A percentile compares a stretch with the other conserved stretches of the same genome.
phyloP scores from a whole-genome alignment of 1,284 basidiomycete genomes.

The Wolfiporia cocos region DNA sequence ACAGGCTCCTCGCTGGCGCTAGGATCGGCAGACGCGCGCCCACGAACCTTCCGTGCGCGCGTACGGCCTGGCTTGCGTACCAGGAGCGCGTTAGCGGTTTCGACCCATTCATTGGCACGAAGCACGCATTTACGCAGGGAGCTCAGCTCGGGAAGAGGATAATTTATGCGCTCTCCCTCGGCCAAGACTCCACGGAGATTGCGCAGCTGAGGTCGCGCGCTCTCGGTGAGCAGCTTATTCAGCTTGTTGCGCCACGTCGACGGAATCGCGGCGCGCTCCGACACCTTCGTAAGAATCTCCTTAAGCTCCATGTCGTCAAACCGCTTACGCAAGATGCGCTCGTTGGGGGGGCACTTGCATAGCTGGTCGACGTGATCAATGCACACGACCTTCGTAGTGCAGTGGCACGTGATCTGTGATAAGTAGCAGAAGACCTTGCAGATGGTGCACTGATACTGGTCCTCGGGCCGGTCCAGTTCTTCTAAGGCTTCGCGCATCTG shows the following conservation, averaged over 20 bases:
- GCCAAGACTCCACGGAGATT: slow-evolving; percentile 72
- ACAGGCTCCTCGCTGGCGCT: slow-evolving; percentile 39
- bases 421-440: slow-evolving; percentile 98
- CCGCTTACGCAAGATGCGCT: slow-evolving; percentile 70
- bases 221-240: slow-evolving; percentile 60
- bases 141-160: slow-evolving; percentile 66
- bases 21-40: slow-evolving; percentile 32
- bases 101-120: slow-evolving; percentile 82
- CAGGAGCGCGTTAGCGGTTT: slow-evolving; percentile 66
- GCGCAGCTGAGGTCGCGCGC: slow-evolving; percentile 67
- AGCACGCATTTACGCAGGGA: slow-evolving; percentile 75
- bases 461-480: slow-evolving; percentile 80
- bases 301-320: slow-evolving; percentile 78
- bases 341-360: slow-evolving; percentile 60
- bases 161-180: slow-evolving; percentile 84
- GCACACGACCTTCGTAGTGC: slow-evolving; percentile 77
- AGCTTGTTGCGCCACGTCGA: slow-evolving; percentile 73
- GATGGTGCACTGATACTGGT: slow-evolving; percentile 90
- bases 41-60: slow-evolving; percentile 58
- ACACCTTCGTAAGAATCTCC: slow-evolving; percentile 60
- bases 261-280: slow-evolving; percentile 71
- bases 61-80: slow-evolving; percentile 69
- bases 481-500: slow-evolving; percentile 68
- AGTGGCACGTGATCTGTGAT: slow-evolving; percentile 82
- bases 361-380: slow-evolving; percentile 79